Conservation (phyloP, 2,329 filamentous ascomycete species). For the Akanthomyces muscarius region DNA sequence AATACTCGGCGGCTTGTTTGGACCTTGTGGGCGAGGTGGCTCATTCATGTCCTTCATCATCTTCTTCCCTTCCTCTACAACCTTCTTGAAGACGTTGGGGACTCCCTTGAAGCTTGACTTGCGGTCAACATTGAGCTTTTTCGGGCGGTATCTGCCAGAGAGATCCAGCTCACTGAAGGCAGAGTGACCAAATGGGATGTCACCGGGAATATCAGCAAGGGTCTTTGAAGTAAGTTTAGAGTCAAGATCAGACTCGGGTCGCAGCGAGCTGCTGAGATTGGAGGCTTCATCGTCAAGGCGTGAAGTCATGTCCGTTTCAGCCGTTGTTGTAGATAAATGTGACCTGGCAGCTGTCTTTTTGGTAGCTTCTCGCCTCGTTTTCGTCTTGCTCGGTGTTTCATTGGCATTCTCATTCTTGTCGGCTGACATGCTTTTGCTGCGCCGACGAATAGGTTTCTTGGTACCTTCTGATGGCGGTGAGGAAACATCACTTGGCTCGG, state of each 20-base stretch:
- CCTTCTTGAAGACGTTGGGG: constrained; percentile 61
- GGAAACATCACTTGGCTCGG: constrained; percentile 9
- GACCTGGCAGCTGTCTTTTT: constrained; percentile 20
- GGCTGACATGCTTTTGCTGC: constrained; percentile 8
- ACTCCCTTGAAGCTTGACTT: constrained; percentile 56
- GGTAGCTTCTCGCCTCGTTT: constrained; percentile 25
- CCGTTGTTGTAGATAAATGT: constrained; percentile 2
- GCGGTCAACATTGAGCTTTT: constrained; percentile 46
- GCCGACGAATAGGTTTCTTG: constrained; percentile 5
- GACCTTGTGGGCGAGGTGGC: constrained; percentile 44
- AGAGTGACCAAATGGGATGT: constrained; percentile 61
- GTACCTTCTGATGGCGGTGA: constrained; percentile 13
- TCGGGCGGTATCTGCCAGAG: constrained; percentile 40
- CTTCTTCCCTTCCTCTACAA: constrained; percentile 60
- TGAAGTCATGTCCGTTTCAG: constrained; percentile 25
- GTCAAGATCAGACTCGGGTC: constrained; percentile 31
- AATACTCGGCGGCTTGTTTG: constrained; percentile 59
- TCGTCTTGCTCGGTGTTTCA: constrained; percentile 37
- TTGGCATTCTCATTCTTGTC: constrained; percentile 27
- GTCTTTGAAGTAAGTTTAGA: constrained; percentile 45
- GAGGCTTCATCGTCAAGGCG: constrained; percentile 30
- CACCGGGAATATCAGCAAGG: constrained; percentile 50
- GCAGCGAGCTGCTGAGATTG: constrained; percentile 24
- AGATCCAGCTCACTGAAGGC: constrained; percentile 64
- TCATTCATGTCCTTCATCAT: constrained; percentile 60